Evolutionary conservation across 2,329 filamentous ascomycete species (phyloP).

Genomic region (Thielaviopsis populi): DNA sequence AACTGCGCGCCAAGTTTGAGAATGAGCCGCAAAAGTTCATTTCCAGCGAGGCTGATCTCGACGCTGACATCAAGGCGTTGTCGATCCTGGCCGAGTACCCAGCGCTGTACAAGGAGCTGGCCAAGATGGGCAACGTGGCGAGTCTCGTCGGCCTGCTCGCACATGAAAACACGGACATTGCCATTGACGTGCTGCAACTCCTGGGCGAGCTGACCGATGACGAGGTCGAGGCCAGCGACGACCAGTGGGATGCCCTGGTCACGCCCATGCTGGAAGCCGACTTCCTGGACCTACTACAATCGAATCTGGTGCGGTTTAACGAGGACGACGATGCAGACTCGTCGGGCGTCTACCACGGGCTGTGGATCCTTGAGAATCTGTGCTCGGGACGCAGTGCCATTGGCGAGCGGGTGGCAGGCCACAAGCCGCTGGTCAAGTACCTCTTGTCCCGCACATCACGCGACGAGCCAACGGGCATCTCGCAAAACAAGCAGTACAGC

Average conservation of each 20-base stretch:
- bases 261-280: slow-evolving; percentile 48
- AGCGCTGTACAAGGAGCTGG: slow-evolving; percentile 67
- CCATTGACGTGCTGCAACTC: slow-evolving; percentile 79
- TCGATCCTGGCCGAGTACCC: slow-evolving; percentile 80
- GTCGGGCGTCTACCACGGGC: slow-evolving; percentile 70
- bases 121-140: slow-evolving; percentile 53
- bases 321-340: slow-evolving; percentile 60
- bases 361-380: slow-evolving; percentile 74
- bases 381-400: slow-evolving; percentile 50
- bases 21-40: slow-evolving; percentile 70
- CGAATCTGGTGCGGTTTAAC: slow-evolving; percentile 65
- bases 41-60: slow-evolving; percentile 72
- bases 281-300: slow-evolving; percentile 56
- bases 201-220: slow-evolving; percentile 86
- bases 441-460: slow-evolving; percentile 58
- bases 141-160: slow-evolving; percentile 70
- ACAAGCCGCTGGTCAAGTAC: slow-evolving; percentile 58
- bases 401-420: slow-evolving; percentile 55
- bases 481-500: slow-evolving; percentile 90
- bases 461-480: slow-evolving; percentile 32
- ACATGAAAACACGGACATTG: slow-evolving; percentile 95
- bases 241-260: slow-evolving; percentile 59
- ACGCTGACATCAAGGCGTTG: slow-evolving; percentile 72
- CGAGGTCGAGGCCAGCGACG: slow-evolving; percentile 54
- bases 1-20: slow-evolving; percentile 74